Base-by-base conservation (phyloP, 441 rosid genomes). In the Hura crepitans region DNA sequence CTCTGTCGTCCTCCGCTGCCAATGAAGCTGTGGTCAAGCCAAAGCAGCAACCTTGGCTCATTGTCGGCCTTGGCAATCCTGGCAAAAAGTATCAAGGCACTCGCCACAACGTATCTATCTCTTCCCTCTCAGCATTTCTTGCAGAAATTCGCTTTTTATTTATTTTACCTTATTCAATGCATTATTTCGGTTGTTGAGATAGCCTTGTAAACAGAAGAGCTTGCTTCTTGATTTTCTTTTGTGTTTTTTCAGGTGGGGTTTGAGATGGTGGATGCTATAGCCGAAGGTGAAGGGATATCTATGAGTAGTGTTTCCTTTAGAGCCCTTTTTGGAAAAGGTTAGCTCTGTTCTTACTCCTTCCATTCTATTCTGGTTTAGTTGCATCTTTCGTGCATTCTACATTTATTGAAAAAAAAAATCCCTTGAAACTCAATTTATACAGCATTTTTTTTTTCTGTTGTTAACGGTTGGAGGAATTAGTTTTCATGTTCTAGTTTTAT, bases 31-130 rank as follows among this genome's bases (percentile, higher is more conserved):
- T 74, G 57, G 49, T 74, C 65, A 53, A 80, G 75, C 62, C 87
- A 2, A 79, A 79, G 80, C 85, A 82, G 28, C 86, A 80, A 64
- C 97, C 92, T 14, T 94, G 97, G 97, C 87, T 94, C 13, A 85
- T 94, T 49, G 92, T 90, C 8, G 97, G 98, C 18, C 90, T 94
- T 61, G 98, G 97, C 30, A 94, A 94, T 71, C 97, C 98, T 14
- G 98, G 98, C 5, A 90, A 91, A 69, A 86, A 80, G 77, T 94
- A 73, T 73, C 78, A 85, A 51, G 81, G 88, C 81, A 94, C 97
- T 33, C 97, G 97, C 76, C 99, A 94, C 71, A 94, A 90, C 45
- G 99, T 91, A 27, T 23, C 62, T 53, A 4, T 25, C 2, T 10
- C 8, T 18, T 54, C 6, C 74, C 49, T 64, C 31, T 64, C 25